phyloP scores from a whole-genome alignment of 306 rosid species.

The Pterocarpus santalinus region DNA sequence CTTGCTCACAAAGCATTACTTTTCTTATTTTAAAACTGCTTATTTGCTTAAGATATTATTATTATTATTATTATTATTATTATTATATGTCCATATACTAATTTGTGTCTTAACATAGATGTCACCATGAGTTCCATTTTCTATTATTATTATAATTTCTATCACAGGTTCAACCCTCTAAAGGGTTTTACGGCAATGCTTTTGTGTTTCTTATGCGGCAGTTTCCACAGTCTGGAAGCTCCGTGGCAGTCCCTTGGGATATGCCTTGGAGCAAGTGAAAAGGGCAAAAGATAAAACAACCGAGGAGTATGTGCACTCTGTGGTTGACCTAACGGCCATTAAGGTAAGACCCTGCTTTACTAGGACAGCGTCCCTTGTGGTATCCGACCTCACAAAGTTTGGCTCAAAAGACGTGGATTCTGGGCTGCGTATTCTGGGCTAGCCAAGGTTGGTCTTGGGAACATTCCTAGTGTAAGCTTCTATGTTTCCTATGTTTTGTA shows the following conservation, averaged over 20 bases:
- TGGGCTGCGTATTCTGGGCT: constrained; percentile 19
- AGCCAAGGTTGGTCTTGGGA: neutral
- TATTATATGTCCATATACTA: no score
- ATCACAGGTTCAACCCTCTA: neutral
- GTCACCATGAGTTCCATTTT: no score
- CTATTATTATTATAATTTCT: no score
- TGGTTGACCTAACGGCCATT: neutral
- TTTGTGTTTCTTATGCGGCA: constrained; percentile 10
- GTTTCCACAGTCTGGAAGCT: constrained; percentile 9
- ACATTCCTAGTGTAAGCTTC: constrained; percentile 1
- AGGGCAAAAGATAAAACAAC: constrained; percentile 20
- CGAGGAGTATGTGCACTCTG: constrained; percentile 39
- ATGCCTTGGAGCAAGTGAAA: constrained; percentile 6
- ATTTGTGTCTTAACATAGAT: no score
- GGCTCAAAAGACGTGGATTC: neutral
- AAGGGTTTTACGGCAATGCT: constrained; percentile 29
- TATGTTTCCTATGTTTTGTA: constrained; percentile 29
- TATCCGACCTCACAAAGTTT: neutral
- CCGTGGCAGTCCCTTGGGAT: neutral
- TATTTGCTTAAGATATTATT: no score
- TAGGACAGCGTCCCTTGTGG: neutral
- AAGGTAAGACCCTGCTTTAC: constrained; percentile 1
- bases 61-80: no score
- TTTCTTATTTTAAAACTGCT: no score
- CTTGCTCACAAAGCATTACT: no score